Evolutionary conservation across 176 grass and related monocot genomes (phyloP), one percentile per base, ranked within the genome.

Genomic region (Phoenix dactylifera): DNA sequence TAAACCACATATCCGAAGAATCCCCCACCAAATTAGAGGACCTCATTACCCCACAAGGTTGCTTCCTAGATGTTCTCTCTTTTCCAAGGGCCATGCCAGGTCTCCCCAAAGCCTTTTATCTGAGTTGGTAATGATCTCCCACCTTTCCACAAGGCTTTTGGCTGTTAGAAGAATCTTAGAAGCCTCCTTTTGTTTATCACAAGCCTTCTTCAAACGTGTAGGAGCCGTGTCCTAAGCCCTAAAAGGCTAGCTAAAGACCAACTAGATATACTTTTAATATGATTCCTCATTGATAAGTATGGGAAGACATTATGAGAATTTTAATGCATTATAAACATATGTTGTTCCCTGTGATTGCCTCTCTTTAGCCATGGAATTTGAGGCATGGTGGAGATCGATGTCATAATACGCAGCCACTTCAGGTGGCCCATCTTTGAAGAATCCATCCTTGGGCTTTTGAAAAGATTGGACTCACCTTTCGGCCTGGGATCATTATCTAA

Each of bases 1-100:
- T 60, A 10, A 39, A 60, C 58, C 58, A 60, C 58, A 60, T 35
- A 60, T 60, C 58, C 58, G 35, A 60, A 60, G 58, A 29, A 60
- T 60, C 58, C 17, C 18, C 58, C 58, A 60, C 28, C 24, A 14
- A 5, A 39, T n/a, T 39, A 60, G 58, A 17, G 58, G 16, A 7
- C 15, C 58, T 60, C 26, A 19, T 32, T 56, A 56, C 9, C 9
- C 35, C 35, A 56, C 22, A 22, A 23, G 54, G 6, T 14, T 56
- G 54, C 22, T 56, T 56, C 54, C 6, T 0, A 20, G 17, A 9
- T 22, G 54, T 7, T 56, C 6, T 56, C 5, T 7, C 19, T 56
- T 22, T 22, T 56, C 54, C 28, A 20, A 30, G 28, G 17, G n/a
- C 24, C 58, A 18, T 60, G 15, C 7, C 58, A 60, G 15, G 5